Evolutionary conservation across 2,329 filamentous ascomycete species (phyloP), one percentile per base, ranked within the genome.

Genomic region (Cladophialophora exuberans): DNA sequence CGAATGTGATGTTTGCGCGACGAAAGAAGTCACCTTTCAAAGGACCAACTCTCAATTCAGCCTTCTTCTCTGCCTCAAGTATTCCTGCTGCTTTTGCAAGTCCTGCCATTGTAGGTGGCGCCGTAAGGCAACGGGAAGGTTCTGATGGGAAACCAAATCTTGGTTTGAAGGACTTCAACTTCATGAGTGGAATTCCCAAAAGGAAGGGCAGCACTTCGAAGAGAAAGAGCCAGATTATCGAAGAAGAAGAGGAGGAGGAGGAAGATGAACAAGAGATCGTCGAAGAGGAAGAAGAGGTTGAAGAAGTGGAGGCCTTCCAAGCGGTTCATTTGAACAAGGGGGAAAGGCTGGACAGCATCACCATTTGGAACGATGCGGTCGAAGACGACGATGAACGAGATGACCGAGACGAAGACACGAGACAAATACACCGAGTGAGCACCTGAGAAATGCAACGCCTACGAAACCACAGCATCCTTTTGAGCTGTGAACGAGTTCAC

Each of bases 1-100:
- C 73, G 1, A 72, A 72, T 15, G 73, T 77, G 52, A 72, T 77
- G 28, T 77, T 76, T 64, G 75, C 75, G 17, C 71, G 73, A 15
- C 71, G 75, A 28, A 77, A 77, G 60, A 66, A 72, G 55, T 73
- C 73, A 23, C 68, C 73, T 0, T 77, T 77, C 62, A 75, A 75
- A 53, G 75, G 75, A 0, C 75, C 75, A 3, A 72, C 72, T 66
- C 62, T 76, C 7, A 71, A 73, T 53, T 70, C 73, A 2, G 72
- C 52, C 59, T 70, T 39, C 57, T 71, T 62, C 63, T 64, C 6
- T 66, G 69, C 45, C 9, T 52, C 55, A 9, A 52, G 23, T 3
- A 28, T 58, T 9, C 47, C 56, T 11, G 63, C 67, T 28, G 71
- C 70, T 1, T 65, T 69, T 44, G 62, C 66, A 9, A 70, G 66